Evolutionary conservation across 179 eudicot species (phyloP).

Genomic region (Carnegiea gigantea): DNA sequence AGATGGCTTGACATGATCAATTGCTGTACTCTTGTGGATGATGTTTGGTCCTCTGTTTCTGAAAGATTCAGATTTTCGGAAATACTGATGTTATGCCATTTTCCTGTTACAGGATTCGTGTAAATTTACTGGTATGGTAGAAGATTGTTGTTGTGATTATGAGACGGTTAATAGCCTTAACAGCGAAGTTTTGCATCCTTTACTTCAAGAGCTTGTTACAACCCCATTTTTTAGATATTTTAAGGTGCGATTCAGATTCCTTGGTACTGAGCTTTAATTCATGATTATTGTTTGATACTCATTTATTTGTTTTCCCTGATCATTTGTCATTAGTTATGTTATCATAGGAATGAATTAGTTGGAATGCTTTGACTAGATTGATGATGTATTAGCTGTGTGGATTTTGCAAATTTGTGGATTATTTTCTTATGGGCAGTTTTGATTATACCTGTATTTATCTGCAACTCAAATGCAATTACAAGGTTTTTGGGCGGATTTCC

Average conservation of each 20-base stretch:
- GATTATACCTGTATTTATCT: neutral
- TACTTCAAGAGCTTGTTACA: conserved; percentile 64
- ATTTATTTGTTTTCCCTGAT: no score
- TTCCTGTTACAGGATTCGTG: conserved; percentile 41
- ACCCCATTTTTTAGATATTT: conserved; percentile 73
- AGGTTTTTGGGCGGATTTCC: neutral
- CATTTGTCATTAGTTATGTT: neutral
- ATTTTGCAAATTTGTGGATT: neutral
- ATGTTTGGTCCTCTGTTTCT: neutral
- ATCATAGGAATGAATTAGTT: neutral
- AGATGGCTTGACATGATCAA: neutral
- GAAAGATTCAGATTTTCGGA: neutral
- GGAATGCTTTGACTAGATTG: neutral
- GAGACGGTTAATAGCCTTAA: conserved; percentile 58
- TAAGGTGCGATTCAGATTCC: conserved; percentile 42
- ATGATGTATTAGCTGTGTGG: neutral
- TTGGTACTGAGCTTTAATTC: neutral
- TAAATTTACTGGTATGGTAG: conserved; percentile 62
- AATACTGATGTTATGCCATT: conserved; percentile 16
- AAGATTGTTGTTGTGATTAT: conserved; percentile 73
- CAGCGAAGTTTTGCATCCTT: conserved; percentile 53
- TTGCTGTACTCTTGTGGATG: neutral
- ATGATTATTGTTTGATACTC: neutral
- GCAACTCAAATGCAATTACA: no score
- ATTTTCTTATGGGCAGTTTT: neutral